Evolutionary conservation across 108 stramenopile genomes (phyloP).

Genomic region (Schizochytrium sp.): DNA sequence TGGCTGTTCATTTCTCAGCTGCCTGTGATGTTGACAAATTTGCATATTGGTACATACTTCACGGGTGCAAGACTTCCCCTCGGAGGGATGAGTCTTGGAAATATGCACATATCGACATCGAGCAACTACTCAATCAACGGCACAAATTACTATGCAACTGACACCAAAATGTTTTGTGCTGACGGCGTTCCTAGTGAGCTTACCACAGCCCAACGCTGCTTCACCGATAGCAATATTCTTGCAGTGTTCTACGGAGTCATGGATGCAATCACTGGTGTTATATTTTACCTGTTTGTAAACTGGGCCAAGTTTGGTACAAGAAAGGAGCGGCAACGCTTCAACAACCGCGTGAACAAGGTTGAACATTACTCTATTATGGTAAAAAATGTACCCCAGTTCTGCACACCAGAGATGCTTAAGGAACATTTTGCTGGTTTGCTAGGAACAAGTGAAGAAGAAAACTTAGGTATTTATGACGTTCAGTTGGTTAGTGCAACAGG

Average conservation of each 20-base stretch:
- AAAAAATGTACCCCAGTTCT: not conserved
- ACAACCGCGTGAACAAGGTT: slow-evolving; percentile 2
- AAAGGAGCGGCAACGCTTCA: not conserved
- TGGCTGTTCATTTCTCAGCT: not conserved
- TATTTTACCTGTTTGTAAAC: not conserved
- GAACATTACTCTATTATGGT: slow-evolving; percentile 30
- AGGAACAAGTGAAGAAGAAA: not conserved
- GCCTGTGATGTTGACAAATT: slow-evolving; percentile 9
- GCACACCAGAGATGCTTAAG: not conserved
- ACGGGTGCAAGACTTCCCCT: not conserved
- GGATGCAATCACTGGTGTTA: not conserved
- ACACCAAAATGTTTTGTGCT: not conserved
- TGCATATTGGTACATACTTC: not conserved
- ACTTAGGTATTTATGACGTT: not conserved
- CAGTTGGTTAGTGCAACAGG: slow-evolving; percentile 20
- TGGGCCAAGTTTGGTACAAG: not conserved
- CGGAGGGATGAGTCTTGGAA: not conserved
- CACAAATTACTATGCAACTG: slow-evolving; percentile 8
- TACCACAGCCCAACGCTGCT: not conserved
- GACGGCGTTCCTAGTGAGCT: not conserved
- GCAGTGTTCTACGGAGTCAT: slow-evolving; percentile 16
- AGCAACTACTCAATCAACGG: not conserved
- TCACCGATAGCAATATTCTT: slow-evolving; percentile 24
- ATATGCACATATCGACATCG: not conserved
- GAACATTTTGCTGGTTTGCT: not conserved